Conservation (phyloP, 2,329 filamentous ascomycete species). For the Exserohilum rostratum region DNA sequence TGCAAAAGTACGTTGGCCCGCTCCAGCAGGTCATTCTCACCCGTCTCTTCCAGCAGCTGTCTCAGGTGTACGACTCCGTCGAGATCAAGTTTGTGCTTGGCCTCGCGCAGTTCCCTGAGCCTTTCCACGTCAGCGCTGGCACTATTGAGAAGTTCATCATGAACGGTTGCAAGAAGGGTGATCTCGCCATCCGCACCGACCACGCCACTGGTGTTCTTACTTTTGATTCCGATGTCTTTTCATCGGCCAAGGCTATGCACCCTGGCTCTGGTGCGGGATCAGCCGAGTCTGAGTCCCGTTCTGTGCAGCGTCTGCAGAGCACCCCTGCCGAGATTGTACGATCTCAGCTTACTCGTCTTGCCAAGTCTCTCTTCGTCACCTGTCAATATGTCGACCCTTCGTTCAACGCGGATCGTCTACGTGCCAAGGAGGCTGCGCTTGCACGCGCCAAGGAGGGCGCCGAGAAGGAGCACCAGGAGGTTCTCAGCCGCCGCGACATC, state of each 20-base stretch:
- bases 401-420: conserved; percentile 80
- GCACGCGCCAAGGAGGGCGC: conserved; percentile 83
- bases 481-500: conserved; percentile 81
- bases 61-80: conserved; percentile 98
- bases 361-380: conserved; percentile 88
- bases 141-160: conserved; percentile 99
- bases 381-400: conserved; percentile 94
- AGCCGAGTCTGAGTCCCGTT: conserved; percentile 80
- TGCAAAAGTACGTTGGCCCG: conserved; percentile 95
- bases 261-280: conserved; percentile 83
- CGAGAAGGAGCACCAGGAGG: conserved; percentile 88
- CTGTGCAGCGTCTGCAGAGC: conserved; percentile 93
- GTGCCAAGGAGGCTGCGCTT: conserved; percentile 79
- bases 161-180: conserved; percentile 99
- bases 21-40: conserved; percentile 98
- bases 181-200: conserved; percentile 93
- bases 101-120: conserved; percentile 93
- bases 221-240: conserved; percentile 98
- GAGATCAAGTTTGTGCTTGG: conserved; percentile 92
- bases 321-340: conserved; percentile 97
- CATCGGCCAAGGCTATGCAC: conserved; percentile 90
- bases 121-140: conserved; percentile 87
- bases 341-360: conserved; percentile 88
- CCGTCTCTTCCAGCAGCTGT: conserved; percentile 97
- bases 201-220: conserved; percentile 94